Evolutionary conservation across 192 early-diverging fungal species (phyloP), one percentile per base, ranked within the genome.

Genomic region (Linnemannia elongata): DNA sequence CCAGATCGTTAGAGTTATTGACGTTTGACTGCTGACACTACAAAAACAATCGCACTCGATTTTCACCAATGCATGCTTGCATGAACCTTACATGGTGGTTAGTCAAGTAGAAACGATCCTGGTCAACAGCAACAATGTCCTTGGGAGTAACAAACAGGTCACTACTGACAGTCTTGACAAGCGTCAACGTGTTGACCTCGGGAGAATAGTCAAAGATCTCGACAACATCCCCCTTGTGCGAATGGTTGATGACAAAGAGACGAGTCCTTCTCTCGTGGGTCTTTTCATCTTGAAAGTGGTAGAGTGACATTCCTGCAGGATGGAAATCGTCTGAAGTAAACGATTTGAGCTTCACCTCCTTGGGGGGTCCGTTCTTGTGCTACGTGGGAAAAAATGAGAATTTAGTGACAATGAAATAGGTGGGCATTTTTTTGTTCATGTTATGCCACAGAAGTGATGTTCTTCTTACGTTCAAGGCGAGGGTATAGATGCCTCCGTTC

Each of bases 241-340:
- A 87, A 45, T 87, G 79, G 72, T 87, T 87, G 76, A 87, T 87
- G 20, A 87, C 85, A 70, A 87, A 87, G n/a, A 87, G 49, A 22
- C 80, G 79, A 41, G 55, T 78, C 36, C 44, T 68, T 72, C 71
- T 81, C 10, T 63, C 36, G 17, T 78, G 70, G 3, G 79, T 81
- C 27, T 81, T 54, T 9, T 72, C 63, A 17, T 87, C 80, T 39
- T 78, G 79, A 68, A 69, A 78, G 13, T 52, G 55, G 20, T 72
- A 87, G 30, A 81, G 41, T 10, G 85, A 87, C 80, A 87, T 87
- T 36, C 85, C 85, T 35, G 85, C 85, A 20, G 85, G 85, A 35
- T 87, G 85, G 42, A 87, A 87, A 39, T 87, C 85, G n/a, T 87
- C 85, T 1, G 69, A 55, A 1, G 57, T 36, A 30, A 52, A 78